phyloP scores from a whole-genome alignment of 495 filamentous ascomycete genomes.

The Talaromyces stipitatus region DNA sequence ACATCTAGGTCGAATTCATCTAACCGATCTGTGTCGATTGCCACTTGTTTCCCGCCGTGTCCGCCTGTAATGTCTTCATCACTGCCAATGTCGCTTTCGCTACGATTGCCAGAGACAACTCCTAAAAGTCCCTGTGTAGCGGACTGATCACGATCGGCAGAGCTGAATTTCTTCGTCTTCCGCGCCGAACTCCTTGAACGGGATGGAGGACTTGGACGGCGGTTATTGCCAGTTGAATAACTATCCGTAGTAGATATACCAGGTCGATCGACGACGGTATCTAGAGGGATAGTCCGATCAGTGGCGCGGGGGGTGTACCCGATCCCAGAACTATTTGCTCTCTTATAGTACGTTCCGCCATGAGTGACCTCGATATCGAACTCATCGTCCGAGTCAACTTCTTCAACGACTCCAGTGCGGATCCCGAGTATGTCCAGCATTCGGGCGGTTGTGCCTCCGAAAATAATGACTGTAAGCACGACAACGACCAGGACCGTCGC shows the following conservation, averaged over 20 bases:
- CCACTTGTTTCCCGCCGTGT: background rate
- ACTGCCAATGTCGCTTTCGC: slow-evolving; percentile 38
- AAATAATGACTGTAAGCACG: slow-evolving; percentile 95
- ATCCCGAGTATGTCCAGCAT: slow-evolving; percentile 97
- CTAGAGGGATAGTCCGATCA: slow-evolving; percentile 48
- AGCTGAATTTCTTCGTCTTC: slow-evolving; percentile 54
- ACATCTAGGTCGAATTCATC: slow-evolving; percentile 37
- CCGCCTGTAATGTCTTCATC: slow-evolving; percentile 54
- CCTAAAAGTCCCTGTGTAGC: slow-evolving; percentile 34
- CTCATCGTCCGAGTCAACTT: slow-evolving; percentile 94
- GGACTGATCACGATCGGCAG: slow-evolving; percentile 30
- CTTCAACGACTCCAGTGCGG: slow-evolving; percentile 89
- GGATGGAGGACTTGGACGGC: slow-evolving; percentile 40
- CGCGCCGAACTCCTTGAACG: slow-evolving; percentile 35
- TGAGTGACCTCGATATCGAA: slow-evolving; percentile 90
- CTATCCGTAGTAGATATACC: slow-evolving; percentile 24
- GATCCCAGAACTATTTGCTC: slow-evolving; percentile 55
- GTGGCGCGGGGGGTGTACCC: slow-evolving; percentile 65
- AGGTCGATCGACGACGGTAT: slow-evolving; percentile 33
- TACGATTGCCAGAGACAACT: slow-evolving; percentile 39
- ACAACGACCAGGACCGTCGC: slow-evolving; percentile 96
- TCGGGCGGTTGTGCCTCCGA: slow-evolving; percentile 94
- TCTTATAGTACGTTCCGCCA: slow-evolving; percentile 71
- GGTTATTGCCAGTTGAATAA: slow-evolving; percentile 50
- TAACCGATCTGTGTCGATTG: slow-evolving; percentile 5